Evolutionary conservation across 495 filamentous ascomycete species (phyloP), one percentile per base, ranked within the genome.

Genomic region (Melanomma pulvis-pyrius): DNA sequence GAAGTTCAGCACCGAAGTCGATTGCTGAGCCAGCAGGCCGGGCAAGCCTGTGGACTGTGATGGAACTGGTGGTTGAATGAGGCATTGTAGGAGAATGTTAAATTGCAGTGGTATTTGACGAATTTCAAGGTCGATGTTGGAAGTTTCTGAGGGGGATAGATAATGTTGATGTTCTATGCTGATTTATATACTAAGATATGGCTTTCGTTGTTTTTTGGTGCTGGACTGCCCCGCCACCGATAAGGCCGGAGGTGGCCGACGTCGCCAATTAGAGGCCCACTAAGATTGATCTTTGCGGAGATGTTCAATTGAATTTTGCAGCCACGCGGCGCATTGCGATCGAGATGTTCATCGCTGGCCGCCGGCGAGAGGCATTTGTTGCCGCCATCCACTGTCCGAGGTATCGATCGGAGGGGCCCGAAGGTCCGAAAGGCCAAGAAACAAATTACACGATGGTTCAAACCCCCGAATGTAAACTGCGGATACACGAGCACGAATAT

Each of bases 1-100:
- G 47, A 25, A 67, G 15, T 41, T 67, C 64, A 29, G 64, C 64
- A 29, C 64, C 64, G 34, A 67, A 67, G 28, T 67, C 58, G 36
- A 61, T 55, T n/a, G 56, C 49, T 19, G 58, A 67, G 11, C 64
- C 64, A 25, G 44, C 44, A 0, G 64, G 56, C n/a, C 49, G 53
- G 19, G 53, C 29, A 24, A 67, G 30, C 64, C 56, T 67, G 21
- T 67, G 64, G 12, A 61, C 34, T 0, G 56, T 67, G 36, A 67
- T 67, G n/a, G 30, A n/a, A 50, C 64, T 57, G 25, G 47, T 48
- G 34, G 49, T 61, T 1, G 56, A 47, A 49, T 67, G 64, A 56
- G 64, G 57, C 64, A 67, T 68, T 63, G 59, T 53, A 7, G 8
- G 6, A 34, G 34, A 15, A 26, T 55, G 51, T 11, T n/a, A n/a